Base-by-base conservation (phyloP, 2,329 filamentous ascomycete genomes). In the Fusarium sp. region DNA sequence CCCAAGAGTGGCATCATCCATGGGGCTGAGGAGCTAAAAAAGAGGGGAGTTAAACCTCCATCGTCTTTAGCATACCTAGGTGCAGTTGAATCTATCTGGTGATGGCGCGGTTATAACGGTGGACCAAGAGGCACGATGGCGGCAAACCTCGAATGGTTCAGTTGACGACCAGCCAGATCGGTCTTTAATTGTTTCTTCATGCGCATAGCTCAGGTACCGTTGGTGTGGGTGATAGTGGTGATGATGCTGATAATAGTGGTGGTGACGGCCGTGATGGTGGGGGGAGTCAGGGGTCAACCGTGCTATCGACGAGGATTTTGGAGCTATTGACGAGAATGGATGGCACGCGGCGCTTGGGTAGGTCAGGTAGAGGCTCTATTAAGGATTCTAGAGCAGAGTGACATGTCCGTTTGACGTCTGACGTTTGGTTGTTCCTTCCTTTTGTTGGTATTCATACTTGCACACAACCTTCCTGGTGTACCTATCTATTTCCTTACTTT, bases 241-340 rank as follows among this genome's bases (percentile, higher is more conserved):
- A 19, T 38, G 22, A 38, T 38, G 19, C 12, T 22, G 19, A 38
- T 22, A 24, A 28, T 59, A 31, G 47, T 58, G 53, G 54, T 57
- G 54, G 54, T 19, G 19, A 19, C 19, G 19, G 19, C 19, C 19
- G 19, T 19, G 19, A 19, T 19, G 19, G 19, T 19, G 29, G 55
- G 43, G 48, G 57, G 57, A 47, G 34, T 58, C 52, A 49, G 52
- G 52, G 52, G 46, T 31, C 19, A 22, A 43, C 11, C 35, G 15
- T 31, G 19, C 40, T 52, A 54, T 54, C 36, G 51, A 54, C 45
- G 51, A 54, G 43, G 50, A 53, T 53, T 32, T 26, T 8, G 11
- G 32, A 43, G 52, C 53, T 45, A 58, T 58, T 19, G 53, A 51
- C 55, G 15, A 58, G 40, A 58, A 43, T 53, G 55, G 38, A 58